Evolutionary conservation across 352 stramenopile genomes (phyloP), one percentile per base, ranked within the genome.

Genomic region (Phytophthora tentaculata): DNA sequence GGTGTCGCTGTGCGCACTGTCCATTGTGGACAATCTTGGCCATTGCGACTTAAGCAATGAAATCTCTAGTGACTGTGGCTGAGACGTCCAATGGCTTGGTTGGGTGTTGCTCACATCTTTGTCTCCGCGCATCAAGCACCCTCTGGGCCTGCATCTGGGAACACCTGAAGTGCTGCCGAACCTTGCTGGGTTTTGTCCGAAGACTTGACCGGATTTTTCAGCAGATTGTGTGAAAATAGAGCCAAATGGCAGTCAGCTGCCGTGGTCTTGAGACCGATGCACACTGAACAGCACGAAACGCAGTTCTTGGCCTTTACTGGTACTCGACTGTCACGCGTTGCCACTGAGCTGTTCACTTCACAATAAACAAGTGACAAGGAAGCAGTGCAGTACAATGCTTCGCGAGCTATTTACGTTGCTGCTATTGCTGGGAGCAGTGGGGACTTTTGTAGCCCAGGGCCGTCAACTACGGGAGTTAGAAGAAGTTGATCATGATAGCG

Each of bases 161-260:
- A n/a, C n/a, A 9, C 5, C 58, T 13, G n/a, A n/a, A n/a, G n/a
- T n/a, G n/a, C 52, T 29, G 37, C 28, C 56, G 51, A 50, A 55
- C 51, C 16, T 20, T 9, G 28, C 28, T 32, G 5, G 9, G 28
- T 45, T 55, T 51, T 28, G 5, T 26, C 17, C 48, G 20, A 66
- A 61, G 56, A 55, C 56, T 57, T 53, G 22, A 23, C 54, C 55
- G 67, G 67, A 74, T 74, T 70, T 69, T 74, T 54, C 19, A 59
- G 44, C 22, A 50, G 28, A 60, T 35, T 20, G 49, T 56, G 51
- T 45, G 51, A 65, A 68, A 55, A 51, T 45, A 51, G 24, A 54
- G 29, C 44, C 24, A 52, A 64, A 29, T 57, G 57, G 13, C 47
- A 29, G 56, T 24, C 51, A 41, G 35, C 63, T 69, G 35, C 65